Evolutionary conservation across 2,329 filamentous ascomycete genomes (phyloP).

Genomic region (Bipolaris zeicola): DNA sequence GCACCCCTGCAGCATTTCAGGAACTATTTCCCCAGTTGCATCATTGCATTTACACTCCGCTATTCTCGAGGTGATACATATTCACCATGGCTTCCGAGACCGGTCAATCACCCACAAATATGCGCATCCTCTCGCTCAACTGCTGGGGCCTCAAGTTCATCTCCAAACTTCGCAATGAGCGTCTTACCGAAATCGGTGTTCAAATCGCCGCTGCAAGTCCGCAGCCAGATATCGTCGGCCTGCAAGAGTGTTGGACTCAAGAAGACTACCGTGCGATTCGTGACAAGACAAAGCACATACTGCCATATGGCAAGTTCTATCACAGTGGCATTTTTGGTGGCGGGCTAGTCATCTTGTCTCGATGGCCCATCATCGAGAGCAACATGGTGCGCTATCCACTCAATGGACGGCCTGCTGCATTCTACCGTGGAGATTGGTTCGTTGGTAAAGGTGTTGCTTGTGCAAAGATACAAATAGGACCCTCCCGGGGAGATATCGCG

Average conservation of each 20-base stretch:
- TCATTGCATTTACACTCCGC: slow-evolving; percentile 10
- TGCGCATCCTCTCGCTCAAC: slow-evolving; percentile 87
- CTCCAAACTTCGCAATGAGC: slow-evolving; percentile 75
- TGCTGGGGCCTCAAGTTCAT: slow-evolving; percentile 96
- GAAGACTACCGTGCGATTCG: slow-evolving; percentile 82
- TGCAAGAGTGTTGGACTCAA: slow-evolving; percentile 94
- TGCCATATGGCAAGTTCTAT: slow-evolving; percentile 95
- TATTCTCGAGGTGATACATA: background rate
- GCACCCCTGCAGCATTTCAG: slow-evolving; percentile 19
- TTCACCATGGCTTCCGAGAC: slow-evolving; percentile 29
- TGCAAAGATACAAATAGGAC: slow-evolving; percentile 76
- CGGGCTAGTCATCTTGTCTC: slow-evolving; percentile 84
- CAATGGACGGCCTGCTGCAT: slow-evolving; percentile 90
- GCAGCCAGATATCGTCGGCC: slow-evolving; percentile 80
- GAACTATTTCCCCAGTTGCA: slow-evolving; percentile 23
- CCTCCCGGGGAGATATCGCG: slow-evolving; percentile 67
- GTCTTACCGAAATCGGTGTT: slow-evolving; percentile 81
- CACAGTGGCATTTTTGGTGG: slow-evolving; percentile 86
- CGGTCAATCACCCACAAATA: slow-evolving; percentile 51
- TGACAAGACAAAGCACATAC: slow-evolving; percentile 69
- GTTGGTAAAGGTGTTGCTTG: slow-evolving; percentile 93
- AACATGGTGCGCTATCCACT: slow-evolving; percentile 87
- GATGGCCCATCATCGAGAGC: slow-evolving; percentile 91
- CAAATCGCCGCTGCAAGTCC: slow-evolving; percentile 73
- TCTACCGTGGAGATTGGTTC: slow-evolving; percentile 94